Evolutionary conservation across 2,329 filamentous ascomycete species (phyloP), one percentile per base, ranked within the genome.

Genomic region (Diplodia scrobiculata): DNA sequence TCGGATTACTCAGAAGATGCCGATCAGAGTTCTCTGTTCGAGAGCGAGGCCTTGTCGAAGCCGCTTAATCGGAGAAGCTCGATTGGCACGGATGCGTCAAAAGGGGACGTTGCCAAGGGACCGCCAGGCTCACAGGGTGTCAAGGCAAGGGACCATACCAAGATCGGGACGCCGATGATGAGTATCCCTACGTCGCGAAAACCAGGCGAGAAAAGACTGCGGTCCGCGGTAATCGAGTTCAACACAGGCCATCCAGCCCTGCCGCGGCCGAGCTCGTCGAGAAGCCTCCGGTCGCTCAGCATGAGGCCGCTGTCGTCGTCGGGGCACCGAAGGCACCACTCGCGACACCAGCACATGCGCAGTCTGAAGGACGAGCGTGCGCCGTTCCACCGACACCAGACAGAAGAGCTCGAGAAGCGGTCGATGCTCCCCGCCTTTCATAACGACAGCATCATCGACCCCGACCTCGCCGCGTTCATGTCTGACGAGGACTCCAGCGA

Each of bases 371-470:
- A 96, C 67, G 91, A 97, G 68, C 86, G 91, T 66, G 94, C 91
- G 0, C 95, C 95, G 0, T 98, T 98, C 70, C 91, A 91, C 72
- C 84, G 92, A 65, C 90, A 89, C 67, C 84, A 87, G 11, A 81
- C 84, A 19, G 87, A 96, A 63, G 89, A 92, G 67, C 79, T 84
- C 55, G 80, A 83, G 3, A 87, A 84, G 69, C 89, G 88, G 69
- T 81, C 86, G 7, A 87, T 87, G 50, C 84, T 97, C 41, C 89
- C 93, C 17, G 92, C 92, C n/a, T 98, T 99, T 72, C 95, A 99
- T 75, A 92, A 95, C 73, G 95, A 99, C 80, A 98, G 95, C 74
- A 97, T 99, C 71, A 98, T 99, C 71, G 95, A 99, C 74, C 95
- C 95, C 1, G 95, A 99, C 73, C 82, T 99, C 64, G 94, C 93